Base-by-base conservation (phyloP, 2,329 filamentous ascomycete species). In the Penicillium aurantiogriseum region DNA sequence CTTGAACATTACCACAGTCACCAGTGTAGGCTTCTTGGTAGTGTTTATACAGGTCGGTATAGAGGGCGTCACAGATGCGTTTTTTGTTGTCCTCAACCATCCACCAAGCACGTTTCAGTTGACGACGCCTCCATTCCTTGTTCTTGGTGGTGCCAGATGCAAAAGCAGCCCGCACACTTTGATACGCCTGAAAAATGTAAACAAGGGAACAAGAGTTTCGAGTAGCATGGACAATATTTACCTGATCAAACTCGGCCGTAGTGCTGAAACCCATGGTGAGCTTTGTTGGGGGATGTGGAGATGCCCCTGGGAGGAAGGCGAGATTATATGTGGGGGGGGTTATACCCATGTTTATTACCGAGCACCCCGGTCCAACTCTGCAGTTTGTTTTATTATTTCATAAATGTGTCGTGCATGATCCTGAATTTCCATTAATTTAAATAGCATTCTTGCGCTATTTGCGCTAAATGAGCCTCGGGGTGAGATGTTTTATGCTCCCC, bases 1-100 rank as follows among this genome's bases (percentile, higher is more conserved):
- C 61, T 51, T 77, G 74, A 13, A 74, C 21, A 43, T 51, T 48
- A 6, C 38, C 43, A 21, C 55, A 54, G 23, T 65, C 63, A 1
- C 57, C 43, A 15, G 50, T 45, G 4, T 60, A 58, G 8, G 59
- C 58, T 50, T 65, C 63, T 38, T 63, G 60, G 43, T 54, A 51
- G 35, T 63, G 59, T 29, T 60, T 52, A 21, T 64, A 57, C 5
- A 65, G 54, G n/a, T 65, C 63, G 11, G 49, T 36, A 35, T 59
- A 60, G 7, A 65, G 56, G 2, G 61, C 61, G 7, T 51, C 45
- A 27, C 51, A 51, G 31, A 65, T 62, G 13, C 57, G 55, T 19
- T 61, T 56, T 48, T 56, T 63, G 43, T 65, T 65, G 11, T 65
- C 61, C 31, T 65, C 63, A 35, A 65, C 36, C 61, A 65, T 63